These are phyloP conservation scores for Blastomyces emzantsi DNA, from an alignment of 2,329 filamentous ascomycete species.

Conservation along the genomic window DNA sequence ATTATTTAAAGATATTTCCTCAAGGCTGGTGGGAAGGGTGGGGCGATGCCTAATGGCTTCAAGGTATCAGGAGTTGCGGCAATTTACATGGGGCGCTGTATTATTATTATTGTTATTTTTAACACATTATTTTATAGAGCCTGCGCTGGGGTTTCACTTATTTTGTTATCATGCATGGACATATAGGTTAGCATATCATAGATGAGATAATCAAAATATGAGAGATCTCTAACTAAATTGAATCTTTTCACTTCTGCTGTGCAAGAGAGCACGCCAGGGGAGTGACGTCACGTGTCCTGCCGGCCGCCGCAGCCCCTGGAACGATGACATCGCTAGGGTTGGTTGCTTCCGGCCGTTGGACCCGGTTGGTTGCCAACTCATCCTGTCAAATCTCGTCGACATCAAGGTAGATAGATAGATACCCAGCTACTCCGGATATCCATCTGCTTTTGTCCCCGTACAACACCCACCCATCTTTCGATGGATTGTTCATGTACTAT, in stretches of 20 bases:
- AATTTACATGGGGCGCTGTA: constrained; percentile 1
- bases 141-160: not conserved
- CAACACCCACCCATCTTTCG: not conserved
- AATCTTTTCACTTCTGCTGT: too few relatives aligned
- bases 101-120: not conserved
- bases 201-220: not conserved
- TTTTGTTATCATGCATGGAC: constrained; percentile 8
- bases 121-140: not conserved
- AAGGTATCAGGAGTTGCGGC: not conserved
- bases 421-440: not conserved
- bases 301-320: not conserved
- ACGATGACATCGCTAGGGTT: not conserved
- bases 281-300: not conserved
- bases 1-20: not conserved
- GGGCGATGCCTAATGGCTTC: not conserved
- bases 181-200: constrained; percentile 5
- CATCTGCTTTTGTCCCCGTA: not conserved
- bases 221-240: too few relatives aligned
- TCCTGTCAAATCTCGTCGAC: not conserved
- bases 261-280: too few relatives aligned
- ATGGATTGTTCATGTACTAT: not conserved
- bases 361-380: not conserved
- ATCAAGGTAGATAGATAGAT: not conserved
- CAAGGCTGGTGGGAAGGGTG: not conserved
- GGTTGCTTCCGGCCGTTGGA: not conserved